These are phyloP conservation scores for Malus hybrid DNA, from an alignment of 331 rosid species.

Conservation along the genomic window DNA sequence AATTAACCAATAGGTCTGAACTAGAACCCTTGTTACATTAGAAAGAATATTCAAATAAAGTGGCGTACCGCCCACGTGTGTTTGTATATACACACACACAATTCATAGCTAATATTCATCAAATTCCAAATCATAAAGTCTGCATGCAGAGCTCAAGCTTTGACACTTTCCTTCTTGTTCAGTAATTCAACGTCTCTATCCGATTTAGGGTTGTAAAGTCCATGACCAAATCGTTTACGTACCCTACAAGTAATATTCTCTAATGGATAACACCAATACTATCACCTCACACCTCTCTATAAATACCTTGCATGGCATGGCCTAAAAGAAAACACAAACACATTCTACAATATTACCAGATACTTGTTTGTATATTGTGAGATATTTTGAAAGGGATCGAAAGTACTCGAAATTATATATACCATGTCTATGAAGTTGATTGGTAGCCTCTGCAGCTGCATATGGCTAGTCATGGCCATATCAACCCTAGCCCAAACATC, in stretches of 20 bases:
- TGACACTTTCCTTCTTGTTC: background rate
- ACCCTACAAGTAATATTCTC: background rate
- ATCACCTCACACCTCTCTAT: background rate
- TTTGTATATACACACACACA: no score
- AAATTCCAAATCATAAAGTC: no score
- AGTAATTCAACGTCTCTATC: background rate
- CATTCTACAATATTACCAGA: background rate
- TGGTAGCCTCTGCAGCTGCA: background rate
- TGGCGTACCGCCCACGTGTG: background rate
- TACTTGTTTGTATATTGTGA: background rate
- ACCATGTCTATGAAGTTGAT: conserved; percentile 7
- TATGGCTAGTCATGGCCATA: conserved; percentile 32
- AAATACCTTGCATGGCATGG: background rate
- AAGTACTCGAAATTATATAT: background rate
- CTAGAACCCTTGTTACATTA: background rate
- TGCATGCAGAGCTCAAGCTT: background rate
- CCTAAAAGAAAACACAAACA: background rate
- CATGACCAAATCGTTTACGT: background rate
- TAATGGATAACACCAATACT: background rate
- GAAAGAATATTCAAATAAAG: background rate
- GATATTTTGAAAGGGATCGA: background rate
- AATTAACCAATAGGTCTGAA: background rate
- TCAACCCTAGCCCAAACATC: conserved; percentile 18
- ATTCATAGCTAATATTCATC: no score
- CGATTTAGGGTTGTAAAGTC: background rate